Percentiles rank a stretch among this genome's conserved stretches.
phyloP scores from a whole-genome alignment of 2,329 filamentous ascomycete genomes.

The Fusarium sp. region DNA sequence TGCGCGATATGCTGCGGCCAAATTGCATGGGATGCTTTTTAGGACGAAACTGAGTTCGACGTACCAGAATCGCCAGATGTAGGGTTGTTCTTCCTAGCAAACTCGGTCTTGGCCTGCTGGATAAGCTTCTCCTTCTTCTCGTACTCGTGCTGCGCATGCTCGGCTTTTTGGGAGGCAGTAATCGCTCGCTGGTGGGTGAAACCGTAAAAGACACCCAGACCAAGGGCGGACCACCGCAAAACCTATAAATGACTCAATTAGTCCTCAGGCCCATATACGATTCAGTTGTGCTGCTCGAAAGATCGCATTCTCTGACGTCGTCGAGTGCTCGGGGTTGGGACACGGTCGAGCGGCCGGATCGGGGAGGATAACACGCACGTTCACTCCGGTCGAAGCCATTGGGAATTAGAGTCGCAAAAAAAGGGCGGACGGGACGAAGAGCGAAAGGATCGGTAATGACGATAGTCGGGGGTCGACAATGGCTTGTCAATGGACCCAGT shows the following conservation, averaged over 20 bases:
- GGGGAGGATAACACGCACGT: constrained; percentile 62
- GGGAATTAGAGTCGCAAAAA: constrained; percentile 55
- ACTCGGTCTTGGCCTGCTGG: constrained; percentile 91
- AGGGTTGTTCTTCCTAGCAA: constrained; percentile 77
- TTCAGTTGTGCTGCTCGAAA: constrained; percentile 28
- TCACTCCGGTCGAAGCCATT: constrained; percentile 77
- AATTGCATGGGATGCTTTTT: constrained; percentile 19
- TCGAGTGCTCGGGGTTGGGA: constrained; percentile 32
- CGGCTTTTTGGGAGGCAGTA: constrained; percentile 74
- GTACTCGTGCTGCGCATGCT: constrained; percentile 83
- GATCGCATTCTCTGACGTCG: constrained; percentile 23
- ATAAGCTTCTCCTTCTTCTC: constrained; percentile 93
- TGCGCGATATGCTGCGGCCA: constrained; percentile 22
- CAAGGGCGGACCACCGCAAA: constrained; percentile 95
- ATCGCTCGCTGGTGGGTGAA: constrained; percentile 92
- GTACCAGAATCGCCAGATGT: constrained; percentile 50
- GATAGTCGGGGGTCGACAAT: constrained; percentile 52
- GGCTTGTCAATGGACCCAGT: constrained; percentile 59
- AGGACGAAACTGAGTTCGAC: constrained; percentile 22
- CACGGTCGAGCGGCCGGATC: constrained; percentile 41
- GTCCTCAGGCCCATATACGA: constrained; percentile 24
- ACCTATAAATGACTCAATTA: constrained; percentile 70
- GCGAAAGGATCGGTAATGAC: constrained; percentile 50
- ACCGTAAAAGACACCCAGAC: constrained; percentile 92
- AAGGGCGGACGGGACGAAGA: constrained; percentile 53